Evolutionary conservation across 805 yeast species (phyloP).

Genomic region (Lipomyces mesembrius): DNA sequence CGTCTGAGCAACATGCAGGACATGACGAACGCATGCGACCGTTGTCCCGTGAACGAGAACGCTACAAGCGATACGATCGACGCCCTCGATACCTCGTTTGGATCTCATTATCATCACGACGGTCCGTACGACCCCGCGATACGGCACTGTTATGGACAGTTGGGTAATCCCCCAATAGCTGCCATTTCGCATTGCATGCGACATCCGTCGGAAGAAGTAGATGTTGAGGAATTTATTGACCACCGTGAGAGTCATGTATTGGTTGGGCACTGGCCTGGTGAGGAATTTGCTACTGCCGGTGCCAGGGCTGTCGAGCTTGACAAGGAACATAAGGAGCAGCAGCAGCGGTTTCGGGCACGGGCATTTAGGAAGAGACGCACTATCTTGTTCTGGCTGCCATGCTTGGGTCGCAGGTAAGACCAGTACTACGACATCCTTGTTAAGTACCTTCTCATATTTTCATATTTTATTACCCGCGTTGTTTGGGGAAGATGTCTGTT

Average conservation of each 20-base stretch:
- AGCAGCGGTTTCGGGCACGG: neutral
- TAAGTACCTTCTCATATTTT: too few species aligned
- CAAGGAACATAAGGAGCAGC: neutral
- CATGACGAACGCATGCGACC: neutral
- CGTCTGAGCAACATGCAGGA: neutral
- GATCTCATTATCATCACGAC: slow-evolving; percentile 16
- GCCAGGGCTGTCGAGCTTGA: neutral
- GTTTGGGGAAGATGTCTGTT: neutral
- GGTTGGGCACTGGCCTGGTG: slow-evolving; percentile 18
- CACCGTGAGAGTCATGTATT: slow-evolving; percentile 8
- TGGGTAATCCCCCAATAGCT: slow-evolving; percentile 10
- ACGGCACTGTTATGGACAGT: slow-evolving; percentile 7
- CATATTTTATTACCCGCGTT: neutral
- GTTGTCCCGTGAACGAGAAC: neutral
- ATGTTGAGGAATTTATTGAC: neutral
- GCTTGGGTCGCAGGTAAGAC: neutral
- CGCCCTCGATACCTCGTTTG: slow-evolving; percentile 15
- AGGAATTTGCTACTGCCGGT: slow-evolving; percentile 17
- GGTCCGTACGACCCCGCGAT: slow-evolving; percentile 18
- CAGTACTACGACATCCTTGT: neutral
- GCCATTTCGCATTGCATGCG: neutral
- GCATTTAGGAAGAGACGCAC: neutral
- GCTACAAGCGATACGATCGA: slow-evolving; percentile 14
- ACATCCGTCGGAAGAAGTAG: slow-evolving; percentile 10
- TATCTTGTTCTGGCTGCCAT: neutral